These are phyloP conservation scores for Colletotrichum phormii DNA, from an alignment of 2,329 filamentous ascomycete species.

Conservation along the genomic window DNA sequence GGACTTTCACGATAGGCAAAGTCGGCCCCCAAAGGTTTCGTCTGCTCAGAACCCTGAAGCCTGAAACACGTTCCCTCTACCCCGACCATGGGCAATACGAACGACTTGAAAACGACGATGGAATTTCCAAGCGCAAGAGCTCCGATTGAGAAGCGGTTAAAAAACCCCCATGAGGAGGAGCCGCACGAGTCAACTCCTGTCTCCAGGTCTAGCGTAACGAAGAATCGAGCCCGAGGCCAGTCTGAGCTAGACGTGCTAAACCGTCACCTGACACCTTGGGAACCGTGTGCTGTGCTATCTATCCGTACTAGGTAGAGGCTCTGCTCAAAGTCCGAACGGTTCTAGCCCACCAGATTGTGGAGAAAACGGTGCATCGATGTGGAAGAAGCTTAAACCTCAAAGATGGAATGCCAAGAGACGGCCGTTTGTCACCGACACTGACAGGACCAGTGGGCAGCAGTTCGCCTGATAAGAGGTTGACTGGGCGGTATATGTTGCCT, in stretches of 20 bases:
- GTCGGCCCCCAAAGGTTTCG: constrained; percentile 2
- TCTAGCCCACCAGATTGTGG: not conserved
- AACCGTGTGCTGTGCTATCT: not conserved
- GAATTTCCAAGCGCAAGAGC: not conserved
- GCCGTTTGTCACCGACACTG: constrained; percentile 8
- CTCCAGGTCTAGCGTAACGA: not conserved
- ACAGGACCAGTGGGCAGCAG: constrained; percentile 5
- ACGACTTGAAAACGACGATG: no score
- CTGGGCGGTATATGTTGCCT: not conserved
- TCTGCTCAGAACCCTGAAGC: not conserved
- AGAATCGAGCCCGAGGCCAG: not conserved
- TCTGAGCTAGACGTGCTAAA: constrained; percentile 4
- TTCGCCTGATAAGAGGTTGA: not conserved
- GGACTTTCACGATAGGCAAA: not conserved
- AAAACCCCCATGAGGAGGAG: not conserved
- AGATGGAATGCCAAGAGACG: constrained; percentile 25
- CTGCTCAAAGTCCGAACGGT: not conserved
- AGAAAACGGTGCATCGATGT: not conserved
- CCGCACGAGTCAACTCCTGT: no score
- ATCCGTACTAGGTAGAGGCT: not conserved
- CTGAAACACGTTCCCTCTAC: not conserved
- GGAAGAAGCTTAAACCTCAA: not conserved
- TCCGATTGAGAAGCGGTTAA: not conserved
- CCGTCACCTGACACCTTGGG: not conserved
- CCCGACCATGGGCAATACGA: not conserved